Evolutionary conservation across 108 stramenopile species (phyloP), one percentile per base, ranked within the genome.

Genomic region (Bacterosira constricta): DNA sequence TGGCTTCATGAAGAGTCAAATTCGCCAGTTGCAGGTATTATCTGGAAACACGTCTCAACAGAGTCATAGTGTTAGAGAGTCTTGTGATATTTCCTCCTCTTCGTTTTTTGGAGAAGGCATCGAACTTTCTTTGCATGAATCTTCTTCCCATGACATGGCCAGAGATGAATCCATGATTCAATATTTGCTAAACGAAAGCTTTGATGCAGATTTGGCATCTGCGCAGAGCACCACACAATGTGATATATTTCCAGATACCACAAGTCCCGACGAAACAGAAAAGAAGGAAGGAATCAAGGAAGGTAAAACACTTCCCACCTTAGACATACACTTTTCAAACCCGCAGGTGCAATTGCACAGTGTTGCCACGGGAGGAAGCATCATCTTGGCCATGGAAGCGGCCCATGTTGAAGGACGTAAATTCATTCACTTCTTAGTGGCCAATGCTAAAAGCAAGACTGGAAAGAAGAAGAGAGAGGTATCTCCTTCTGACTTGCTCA

Each of bases 321-420:
- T 85, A 17, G 77, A 85, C 63, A 49, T 85, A 23, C 81, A 80
- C 53, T 80, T 85, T 26, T 83, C 80, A 3, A 85, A 85, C 44
- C 84, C 84, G 7, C 84, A 85, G 46, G 35, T 85, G 13, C 84
- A 85, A 32, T 73, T 85, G 1, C 81, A 83, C 53, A 73, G 78
- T 21, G 63, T 75, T 20, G 42, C 49, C 42, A 84, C 83, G 18
- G 72, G 69, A 2, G 81, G 81, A 23, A 83, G 81, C 51, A 63
- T 85, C 27, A 79, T 85, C 26, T 53, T 85, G 34, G 80, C 81
- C 51, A 82, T 82, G 69, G 66, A 74, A 44, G 69, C 74, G 12
- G 81, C 84, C 1, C 77, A 85, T 38, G 46, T 85, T 60, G 84
- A 82, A 52, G 84, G 81, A 6, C 60, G 51, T 38, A 63, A 82